A percentile compares a stretch with the other conserved stretches of the same genome.
These are phyloP conservation scores for Fomes fomentarius DNA, from an alignment of 1,284 basidiomycete genomes.

Conservation along the genomic window DNA sequence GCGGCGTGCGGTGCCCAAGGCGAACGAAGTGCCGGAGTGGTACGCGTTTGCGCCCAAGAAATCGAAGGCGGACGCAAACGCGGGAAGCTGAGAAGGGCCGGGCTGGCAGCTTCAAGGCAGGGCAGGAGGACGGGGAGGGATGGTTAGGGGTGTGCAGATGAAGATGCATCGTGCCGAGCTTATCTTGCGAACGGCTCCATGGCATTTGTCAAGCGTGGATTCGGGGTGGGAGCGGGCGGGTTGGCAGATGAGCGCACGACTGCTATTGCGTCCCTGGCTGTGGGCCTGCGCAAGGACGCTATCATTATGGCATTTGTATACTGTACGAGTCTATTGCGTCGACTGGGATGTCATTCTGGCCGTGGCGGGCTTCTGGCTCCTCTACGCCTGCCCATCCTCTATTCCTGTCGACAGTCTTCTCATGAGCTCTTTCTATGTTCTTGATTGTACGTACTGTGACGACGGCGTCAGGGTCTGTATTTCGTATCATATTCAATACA, in stretches of 20 bases:
- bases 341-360: too few relatives aligned
- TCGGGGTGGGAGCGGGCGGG: neutral
- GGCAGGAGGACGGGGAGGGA: neutral
- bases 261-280: neutral
- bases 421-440: too few relatives aligned
- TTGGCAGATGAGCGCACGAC: neutral
- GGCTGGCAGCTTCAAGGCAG: neutral
- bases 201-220: too few relatives aligned
- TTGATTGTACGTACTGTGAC: too few relatives aligned
- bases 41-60: slow-evolving; percentile 62
- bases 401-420: too few relatives aligned
- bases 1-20: slow-evolving; percentile 64
- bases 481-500: too few relatives aligned
- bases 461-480: too few relatives aligned
- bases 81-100: slow-evolving; percentile 1
- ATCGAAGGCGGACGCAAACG: slow-evolving; percentile 21
- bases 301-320: neutral
- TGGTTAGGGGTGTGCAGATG: neutral
- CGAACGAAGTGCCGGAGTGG: slow-evolving; percentile 75
- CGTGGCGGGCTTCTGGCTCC: too few relatives aligned
- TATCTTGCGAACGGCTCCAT: too few relatives aligned
- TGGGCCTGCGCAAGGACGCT: neutral
- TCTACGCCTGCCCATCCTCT: too few relatives aligned
- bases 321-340: too few relatives aligned
- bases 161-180: neutral